Conservation (phyloP, 495 filamentous ascomycete genomes). For the Immersiella caudata region DNA sequence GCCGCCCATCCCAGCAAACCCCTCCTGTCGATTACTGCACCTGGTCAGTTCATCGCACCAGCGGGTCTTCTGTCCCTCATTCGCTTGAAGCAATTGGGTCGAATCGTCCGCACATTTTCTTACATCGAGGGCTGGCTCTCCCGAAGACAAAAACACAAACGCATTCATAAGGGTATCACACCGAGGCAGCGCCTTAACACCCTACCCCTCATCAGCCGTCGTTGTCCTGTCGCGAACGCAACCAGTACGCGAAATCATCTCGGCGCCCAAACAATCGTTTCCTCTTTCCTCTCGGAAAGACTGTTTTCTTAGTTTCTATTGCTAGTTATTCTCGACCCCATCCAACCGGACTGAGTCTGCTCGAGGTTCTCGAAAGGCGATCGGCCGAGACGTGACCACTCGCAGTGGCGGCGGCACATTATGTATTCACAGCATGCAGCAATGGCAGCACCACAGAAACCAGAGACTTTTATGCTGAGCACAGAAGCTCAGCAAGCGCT, state of each 20-base stretch:
- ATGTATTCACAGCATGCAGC: constrained; percentile 59
- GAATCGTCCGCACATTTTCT: constrained; percentile 28
- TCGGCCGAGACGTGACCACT: constrained; percentile 21
- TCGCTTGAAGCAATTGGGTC: constrained; percentile 39
- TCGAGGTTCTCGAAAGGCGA: constrained; percentile 18
- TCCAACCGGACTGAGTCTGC: constrained; percentile 8
- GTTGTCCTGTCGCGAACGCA: constrained; percentile 25
- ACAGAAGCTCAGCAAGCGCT: constrained; percentile 94
- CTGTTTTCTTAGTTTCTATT: constrained; percentile 10
- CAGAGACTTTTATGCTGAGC: constrained; percentile 97
- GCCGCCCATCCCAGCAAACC: constrained; percentile 19
- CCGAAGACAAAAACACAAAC: constrained; percentile 22
- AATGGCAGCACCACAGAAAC: constrained; percentile 70
- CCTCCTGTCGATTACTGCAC: constrained; percentile 28
- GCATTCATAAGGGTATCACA: constrained; percentile 13
- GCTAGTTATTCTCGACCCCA: neutral
- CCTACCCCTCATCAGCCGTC: neutral
- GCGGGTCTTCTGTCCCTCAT: constrained; percentile 27
- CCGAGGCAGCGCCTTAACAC: constrained; percentile 37
- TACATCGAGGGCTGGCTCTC: constrained; percentile 44
- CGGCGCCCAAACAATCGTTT: constrained; percentile 23
- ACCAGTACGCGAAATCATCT: constrained; percentile 13
- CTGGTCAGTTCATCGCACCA: constrained; percentile 30
- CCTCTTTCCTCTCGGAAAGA: constrained; percentile 13
- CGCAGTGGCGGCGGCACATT: constrained; percentile 28